Base-by-base conservation (phyloP, 2,329 filamentous ascomycete species). In the Dothistroma pini region DNA sequence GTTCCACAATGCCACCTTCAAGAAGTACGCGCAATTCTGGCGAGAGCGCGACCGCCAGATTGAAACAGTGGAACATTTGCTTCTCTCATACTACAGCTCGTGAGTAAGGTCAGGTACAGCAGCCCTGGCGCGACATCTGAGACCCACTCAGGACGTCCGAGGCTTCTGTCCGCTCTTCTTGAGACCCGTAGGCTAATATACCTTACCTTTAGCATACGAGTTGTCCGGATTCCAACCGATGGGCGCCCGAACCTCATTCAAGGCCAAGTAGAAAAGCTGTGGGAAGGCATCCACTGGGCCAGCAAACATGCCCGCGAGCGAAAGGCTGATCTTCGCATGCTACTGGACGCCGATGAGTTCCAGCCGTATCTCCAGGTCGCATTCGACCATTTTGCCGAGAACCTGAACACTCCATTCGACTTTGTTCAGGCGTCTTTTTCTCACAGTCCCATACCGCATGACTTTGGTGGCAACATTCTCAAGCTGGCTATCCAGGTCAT, bases 81-180 rank as follows among this genome's bases (percentile, higher is more conserved):
- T 82, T 9, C 69, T 72, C 53, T 79, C 73, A 22, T 83, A 83
- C 61, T 83, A 82, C 62, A 75, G 75, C 44, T 77, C 76, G 10
- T 29, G 25, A 29, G 25, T 29, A 29, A 29, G 25, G 25, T 29
- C 25, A 29, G 25, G 25, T 29, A 29, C 25, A 29, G 25, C 6
- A 29, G 25, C 25, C 25, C 25, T 6, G 25, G 25, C 6, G 25
- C 25, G 25, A 29, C 25, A 29, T 29, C 25, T 3, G 25, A 6
- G 6, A 29, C 25, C 2, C 6, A 29, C 25, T 29, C 25, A 29
- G 25, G 6, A 29, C 25, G 25, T 29, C 25, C 25, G 6, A 6
- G 25, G 25, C 25, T 29, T 6, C 25, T 29, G 25, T 29, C 25
- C 25, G 25, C 25, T 29, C 25, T 29, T 3, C 25, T 29, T 2